Evolutionary conservation across 805 yeast genomes (phyloP), one percentile per base, ranked within the genome.

Genomic region (Ogataea zsoltii): DNA sequence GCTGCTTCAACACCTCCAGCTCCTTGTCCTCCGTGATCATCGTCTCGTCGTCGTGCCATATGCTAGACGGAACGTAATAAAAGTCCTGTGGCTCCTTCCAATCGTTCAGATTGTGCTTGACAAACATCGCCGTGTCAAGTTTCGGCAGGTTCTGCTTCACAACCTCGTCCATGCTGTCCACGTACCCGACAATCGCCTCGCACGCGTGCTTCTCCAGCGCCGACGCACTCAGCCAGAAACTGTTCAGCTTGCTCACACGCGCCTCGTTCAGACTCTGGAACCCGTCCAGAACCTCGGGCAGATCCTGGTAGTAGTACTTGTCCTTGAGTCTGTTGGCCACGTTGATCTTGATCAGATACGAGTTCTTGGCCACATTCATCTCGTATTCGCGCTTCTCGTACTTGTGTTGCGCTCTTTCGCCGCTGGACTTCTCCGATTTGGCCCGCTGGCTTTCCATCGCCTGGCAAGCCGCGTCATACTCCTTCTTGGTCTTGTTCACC

Each of bases 41-140:
- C 29, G 77, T 70, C 53, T 89, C 96, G 65, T 94, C 97, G 60
- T 94, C 99, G 66, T 92, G 98, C 99, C 99, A 94, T 33, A 94
- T 84, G 25, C 90, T 83, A 19, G 96, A 83, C 1, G 98, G 97
- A 51, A 87, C 77, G 58, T 86, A 94, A 53, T 80, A 75, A 60
- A 86, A 88, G 67, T 92, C 98, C 6, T 70, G 71, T 1, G 97
- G 98, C 56, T 90, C 97, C 36, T 73, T 74, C 97, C 97, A 94
- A 13, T 71, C 71, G 14, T 63, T 67, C 19, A 76, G 50, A 63
- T 94, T 94, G 67, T 94, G 99, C 60, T 90, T 90, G 45, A 90
- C 82, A 66, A 83, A 94, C 97, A 94, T 92, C 28, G 88, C 83
- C 0, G 91, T 79, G 66, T 90, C 97, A 41, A 89, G 68, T 33